A percentile compares a stretch with the other conserved stretches of the same genome.
Conservation (phyloP, 2,329 filamentous ascomycete genomes). For the Claviceps quebecensis region DNA sequence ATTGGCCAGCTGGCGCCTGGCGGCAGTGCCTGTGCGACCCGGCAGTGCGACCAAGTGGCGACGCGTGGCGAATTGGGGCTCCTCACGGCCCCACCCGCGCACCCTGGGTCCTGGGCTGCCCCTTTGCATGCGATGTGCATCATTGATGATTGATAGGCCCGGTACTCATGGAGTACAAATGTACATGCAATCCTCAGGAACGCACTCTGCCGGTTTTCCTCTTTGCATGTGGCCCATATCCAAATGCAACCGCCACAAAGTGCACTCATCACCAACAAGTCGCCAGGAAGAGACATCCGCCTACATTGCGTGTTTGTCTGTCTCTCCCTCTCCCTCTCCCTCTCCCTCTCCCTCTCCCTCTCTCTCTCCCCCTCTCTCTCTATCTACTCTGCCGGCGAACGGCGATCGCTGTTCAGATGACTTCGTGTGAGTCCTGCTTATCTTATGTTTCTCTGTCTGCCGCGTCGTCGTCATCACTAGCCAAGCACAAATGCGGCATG, state of each 20-base stretch:
- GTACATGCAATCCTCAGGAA: background rate
- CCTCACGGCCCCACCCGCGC: no score
- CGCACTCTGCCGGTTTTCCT: background rate
- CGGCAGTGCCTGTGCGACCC: no score
- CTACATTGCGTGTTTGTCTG: background rate
- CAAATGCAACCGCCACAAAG: background rate
- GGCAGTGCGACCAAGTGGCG: no score
- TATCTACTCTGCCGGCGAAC: background rate
- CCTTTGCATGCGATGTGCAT: no score
- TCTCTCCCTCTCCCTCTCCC: background rate
- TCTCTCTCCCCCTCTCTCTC: background rate
- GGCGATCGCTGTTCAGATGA: background rate
- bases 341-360: background rate
- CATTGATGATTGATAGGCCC: no score
- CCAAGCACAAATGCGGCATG: background rate
- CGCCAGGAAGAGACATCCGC: background rate
- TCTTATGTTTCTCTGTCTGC: background rate
- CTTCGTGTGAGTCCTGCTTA: slow-evolving; percentile 3
- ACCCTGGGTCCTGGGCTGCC: no score
- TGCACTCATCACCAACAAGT: background rate
- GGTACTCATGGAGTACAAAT: no score
- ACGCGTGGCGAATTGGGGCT: no score
- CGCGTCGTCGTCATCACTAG: background rate
- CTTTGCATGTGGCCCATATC: background rate
- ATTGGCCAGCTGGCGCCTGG: no score